Percentiles rank a stretch among this genome's conserved stretches.
Evolutionary conservation across 306 rosid species (phyloP).

Genomic region (Hippophae tibetana): DNA sequence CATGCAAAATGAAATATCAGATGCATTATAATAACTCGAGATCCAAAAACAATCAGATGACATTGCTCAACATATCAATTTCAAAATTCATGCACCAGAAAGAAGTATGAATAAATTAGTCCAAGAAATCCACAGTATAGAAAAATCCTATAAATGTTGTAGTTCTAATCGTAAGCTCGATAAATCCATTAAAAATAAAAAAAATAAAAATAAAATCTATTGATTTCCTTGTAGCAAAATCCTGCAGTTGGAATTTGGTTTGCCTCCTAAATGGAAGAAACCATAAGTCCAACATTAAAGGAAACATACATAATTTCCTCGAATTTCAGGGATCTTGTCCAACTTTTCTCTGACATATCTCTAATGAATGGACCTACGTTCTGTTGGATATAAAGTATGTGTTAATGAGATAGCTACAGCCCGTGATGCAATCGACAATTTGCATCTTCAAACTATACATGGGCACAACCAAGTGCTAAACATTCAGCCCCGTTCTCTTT

Average conservation of each 20-base stretch:
- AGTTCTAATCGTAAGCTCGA: slow-evolving; percentile 23
- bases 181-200: slow-evolving; percentile 13
- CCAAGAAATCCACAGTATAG: slow-evolving; percentile 29
- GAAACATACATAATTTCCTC: slow-evolving; percentile 20
- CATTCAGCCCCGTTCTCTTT: slow-evolving; percentile 61
- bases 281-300: slow-evolving; percentile 14
- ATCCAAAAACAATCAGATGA: no score
- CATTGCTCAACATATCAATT: no score
- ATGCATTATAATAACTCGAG: no score
- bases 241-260: slow-evolving; percentile 22
- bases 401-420: slow-evolving; percentile 11
- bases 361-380: slow-evolving; percentile 24
- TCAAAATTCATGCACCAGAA: not conserved
- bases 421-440: slow-evolving; percentile 17
- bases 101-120: slow-evolving; percentile 19
- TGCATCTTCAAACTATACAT: not conserved
- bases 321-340: slow-evolving; percentile 16
- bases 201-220: not conserved
- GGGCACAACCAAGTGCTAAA: slow-evolving; percentile 4
- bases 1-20: no score
- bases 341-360: slow-evolving; percentile 20
- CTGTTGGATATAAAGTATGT: slow-evolving; percentile 15
- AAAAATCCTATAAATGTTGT: slow-evolving; percentile 32
- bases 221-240: slow-evolving; percentile 4
- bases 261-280: slow-evolving; percentile 18